Evolutionary conservation across 2,329 filamentous ascomycete species (phyloP).

Genomic region (Shiraia bambusicola): DNA sequence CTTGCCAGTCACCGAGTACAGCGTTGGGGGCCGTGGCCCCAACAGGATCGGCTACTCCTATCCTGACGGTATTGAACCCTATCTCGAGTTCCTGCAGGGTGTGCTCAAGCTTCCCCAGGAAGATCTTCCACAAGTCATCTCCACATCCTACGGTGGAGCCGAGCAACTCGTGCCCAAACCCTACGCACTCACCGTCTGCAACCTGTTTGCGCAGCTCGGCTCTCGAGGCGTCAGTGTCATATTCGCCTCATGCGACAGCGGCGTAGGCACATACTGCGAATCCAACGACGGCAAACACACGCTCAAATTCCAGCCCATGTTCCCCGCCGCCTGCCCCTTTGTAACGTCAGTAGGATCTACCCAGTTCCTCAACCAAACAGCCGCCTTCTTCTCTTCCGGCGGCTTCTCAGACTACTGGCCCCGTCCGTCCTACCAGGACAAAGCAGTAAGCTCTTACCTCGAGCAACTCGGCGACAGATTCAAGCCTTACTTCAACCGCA

Average conservation of each 20-base stretch:
- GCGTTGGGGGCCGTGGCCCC: constrained; percentile 59
- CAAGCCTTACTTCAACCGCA: constrained; percentile 51
- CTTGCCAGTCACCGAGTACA: constrained; percentile 59
- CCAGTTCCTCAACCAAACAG: constrained; percentile 45
- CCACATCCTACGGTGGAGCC: constrained; percentile 66
- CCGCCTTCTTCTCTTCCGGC: constrained; percentile 52
- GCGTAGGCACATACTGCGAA: constrained; percentile 56
- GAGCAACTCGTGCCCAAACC: constrained; percentile 63
- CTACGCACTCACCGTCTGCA: constrained; percentile 64
- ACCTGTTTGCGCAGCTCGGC: constrained; percentile 64
- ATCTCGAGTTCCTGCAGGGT: constrained; percentile 62
- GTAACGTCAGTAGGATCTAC: constrained; percentile 67
- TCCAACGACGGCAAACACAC: constrained; percentile 60
- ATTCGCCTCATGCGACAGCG: constrained; percentile 63
- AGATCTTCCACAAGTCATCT: constrained; percentile 61
- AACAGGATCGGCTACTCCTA: constrained; percentile 35
- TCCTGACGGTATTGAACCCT: constrained; percentile 69
- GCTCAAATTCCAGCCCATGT: constrained; percentile 60
- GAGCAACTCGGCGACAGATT: constrained; percentile 45
- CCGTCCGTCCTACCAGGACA: constrained; percentile 51
- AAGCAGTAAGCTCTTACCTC: constrained; percentile 50
- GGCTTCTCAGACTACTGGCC: constrained; percentile 55
- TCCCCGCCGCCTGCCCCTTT: constrained; percentile 67
- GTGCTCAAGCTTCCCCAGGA: constrained; percentile 55
- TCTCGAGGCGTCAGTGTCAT: constrained; percentile 65